Evolutionary conservation across 2,329 filamentous ascomycete species (phyloP), one percentile per base, ranked within the genome.

Genomic region (Aureobasidium leucospermi): DNA sequence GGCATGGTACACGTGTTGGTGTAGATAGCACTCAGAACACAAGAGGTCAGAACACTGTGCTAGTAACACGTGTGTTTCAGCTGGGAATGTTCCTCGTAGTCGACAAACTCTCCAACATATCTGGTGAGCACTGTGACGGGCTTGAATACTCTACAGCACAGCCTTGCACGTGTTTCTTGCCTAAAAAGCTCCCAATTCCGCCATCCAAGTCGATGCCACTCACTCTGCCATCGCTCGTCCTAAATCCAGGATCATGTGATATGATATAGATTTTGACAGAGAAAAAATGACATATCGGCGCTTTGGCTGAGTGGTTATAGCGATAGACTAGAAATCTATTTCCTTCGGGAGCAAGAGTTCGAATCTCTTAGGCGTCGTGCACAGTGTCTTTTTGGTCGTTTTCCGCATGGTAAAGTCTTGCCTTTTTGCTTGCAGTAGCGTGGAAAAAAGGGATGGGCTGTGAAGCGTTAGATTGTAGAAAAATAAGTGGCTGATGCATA

Each of bases 301-400:
- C 51, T 55, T 55, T 55, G 51, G 51, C 51, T 55, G 38, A 55
- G 51, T 55, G 51, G 51, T 55, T 55, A 55, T 55, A 55, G 51
- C 51, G 51, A 55, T 55, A 55, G 51, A 55, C 51, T 55, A 55
- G 51, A 55, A 55, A 55, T 55, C 51, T 55, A 55, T 55, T 55
- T 43, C 51, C 38, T 55, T 55, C 38, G 51, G 38, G 51, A 43
- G 51, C 51, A 15, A 13, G 19, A 15, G 51, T 55, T 55, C 51
- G 51, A 55, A 13, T 55, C 51, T 15, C 31, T 19, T 28, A 53
- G 49, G 49, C 49, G 49, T 53, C 49, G 49, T n/a, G 4, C 6
- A 4, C 34, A 4, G 32, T 49, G 23, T 23, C 9, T 16, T 51
- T 51, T 51, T 38, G 47, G 28, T 19, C n/a, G n/a, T 36, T 36